A percentile compares a stretch with the other conserved stretches of the same genome.
phyloP scores from a whole-genome alignment of 805 yeast genomes.

The Candida gorgasii region DNA sequence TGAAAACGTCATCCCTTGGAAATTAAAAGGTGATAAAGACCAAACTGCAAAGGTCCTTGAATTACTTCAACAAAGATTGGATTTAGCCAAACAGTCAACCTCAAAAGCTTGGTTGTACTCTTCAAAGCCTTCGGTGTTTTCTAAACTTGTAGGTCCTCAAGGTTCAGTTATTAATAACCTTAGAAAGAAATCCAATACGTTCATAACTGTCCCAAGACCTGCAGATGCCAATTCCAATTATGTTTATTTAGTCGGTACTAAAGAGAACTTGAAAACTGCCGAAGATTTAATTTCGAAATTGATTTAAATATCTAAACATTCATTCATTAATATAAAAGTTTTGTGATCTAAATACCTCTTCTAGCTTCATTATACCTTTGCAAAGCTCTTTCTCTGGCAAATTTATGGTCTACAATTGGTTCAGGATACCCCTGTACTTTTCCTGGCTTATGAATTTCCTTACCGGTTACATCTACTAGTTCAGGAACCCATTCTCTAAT shows the following conservation, averaged over 20 bases:
- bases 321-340: slow-evolving; percentile 2
- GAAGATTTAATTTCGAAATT: slow-evolving; percentile 21
- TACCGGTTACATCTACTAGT: slow-evolving; percentile 28
- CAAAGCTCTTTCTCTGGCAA: slow-evolving; percentile 43
- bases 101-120: slow-evolving; percentile 64
- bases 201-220: slow-evolving; percentile 64
- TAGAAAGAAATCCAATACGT: slow-evolving; percentile 57
- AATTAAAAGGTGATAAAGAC: slow-evolving; percentile 55
- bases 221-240: slow-evolving; percentile 50
- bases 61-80: slow-evolving; percentile 51
- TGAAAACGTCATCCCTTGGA: slow-evolving; percentile 56
- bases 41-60: slow-evolving; percentile 54
- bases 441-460: slow-evolving; percentile 37
- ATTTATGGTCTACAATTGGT: slow-evolving; percentile 46
- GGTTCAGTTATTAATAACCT: slow-evolving; percentile 67
- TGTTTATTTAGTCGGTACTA: slow-evolving; percentile 61
- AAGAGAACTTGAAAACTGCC: slow-evolving; percentile 47
- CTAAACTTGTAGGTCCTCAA: slow-evolving; percentile 72
- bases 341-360: no score
- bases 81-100: slow-evolving; percentile 45
- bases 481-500: slow-evolving; percentile 55
- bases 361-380: slow-evolving; percentile 41
- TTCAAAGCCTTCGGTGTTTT: slow-evolving; percentile 51
- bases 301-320: no score
- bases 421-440: slow-evolving; percentile 37